Base-by-base conservation (phyloP, 768 basidiomycete species). In the Tylopilus balloui region DNA sequence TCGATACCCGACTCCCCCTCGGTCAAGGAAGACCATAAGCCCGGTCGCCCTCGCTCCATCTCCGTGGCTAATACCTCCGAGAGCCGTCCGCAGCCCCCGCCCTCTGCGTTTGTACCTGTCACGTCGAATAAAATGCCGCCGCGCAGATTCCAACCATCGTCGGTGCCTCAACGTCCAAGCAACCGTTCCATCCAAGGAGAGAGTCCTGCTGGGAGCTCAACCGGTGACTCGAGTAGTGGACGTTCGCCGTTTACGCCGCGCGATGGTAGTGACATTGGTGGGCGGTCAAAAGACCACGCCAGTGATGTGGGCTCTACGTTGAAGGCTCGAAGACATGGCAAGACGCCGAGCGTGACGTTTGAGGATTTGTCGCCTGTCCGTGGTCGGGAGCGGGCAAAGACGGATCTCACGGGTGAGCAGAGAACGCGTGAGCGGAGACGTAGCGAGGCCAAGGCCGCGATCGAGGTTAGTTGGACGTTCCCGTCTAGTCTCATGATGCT, bases 381-480 rank as follows among this genome's bases (percentile, higher is more conserved):
- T 11, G 63, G 60, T 44, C 61, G 63, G 45, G 65, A 62, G 41
- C 64, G 64, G 56, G 68, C 57, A 37, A 66, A 61, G 63, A 50
- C 53, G 19, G 58, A 56, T 10, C 60, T 57, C 45, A 58, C 66
- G 11, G 70, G 73, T 19, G 78, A 88, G 65, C 71, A 74, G 56
- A 76, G 76, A 65, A 77, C 88, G 63, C 78, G 74, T 52, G 86
- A 90, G 62, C 73, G 91, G 60, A 75, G 91, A 65, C 74, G 90
- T 56, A 78, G 76, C 58, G 90, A 92, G 63, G 88, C 91, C n/a
- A 84, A 79, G 66, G 86, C 88, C 61, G 86, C 90, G 27, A 86
- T 91, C 62, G 87, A 92, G 81, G 90, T 92, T 45, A 68, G 42
- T 55, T 20, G 38, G 29, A 45, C 17, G 48, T 41, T 38, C 7